Percentiles rank a stretch among this genome's conserved stretches.
These are phyloP conservation scores for Trichosporon inkin DNA, from an alignment of 1,284 basidiomycete genomes.

Conservation along the genomic window DNA sequence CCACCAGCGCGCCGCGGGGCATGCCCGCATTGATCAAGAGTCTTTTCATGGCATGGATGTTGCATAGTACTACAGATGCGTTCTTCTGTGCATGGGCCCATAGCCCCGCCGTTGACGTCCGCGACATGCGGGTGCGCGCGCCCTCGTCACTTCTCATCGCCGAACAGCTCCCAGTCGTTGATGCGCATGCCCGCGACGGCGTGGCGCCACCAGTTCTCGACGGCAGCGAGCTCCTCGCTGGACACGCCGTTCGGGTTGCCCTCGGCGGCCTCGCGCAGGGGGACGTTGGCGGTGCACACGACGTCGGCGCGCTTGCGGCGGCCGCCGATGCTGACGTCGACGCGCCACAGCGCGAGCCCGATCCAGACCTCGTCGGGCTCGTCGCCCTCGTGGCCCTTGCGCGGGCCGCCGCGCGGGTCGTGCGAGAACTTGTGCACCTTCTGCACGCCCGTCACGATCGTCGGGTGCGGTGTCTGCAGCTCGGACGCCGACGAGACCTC, in stretches of 20 bases:
- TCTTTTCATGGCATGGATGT: background rate
- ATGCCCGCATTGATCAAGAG: background rate
- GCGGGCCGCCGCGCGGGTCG: conserved; percentile 41
- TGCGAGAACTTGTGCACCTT: conserved; percentile 65
- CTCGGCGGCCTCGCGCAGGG: conserved; percentile 28
- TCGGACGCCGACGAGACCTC: conserved; percentile 8
- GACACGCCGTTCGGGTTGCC: conserved; percentile 19
- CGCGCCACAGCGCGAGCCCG: conserved; percentile 65
- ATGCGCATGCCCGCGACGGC: conserved; percentile 51
- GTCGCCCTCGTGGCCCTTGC: conserved; percentile 46
- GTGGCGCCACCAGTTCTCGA: conserved; percentile 35
- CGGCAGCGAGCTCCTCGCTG: conserved; percentile 33
- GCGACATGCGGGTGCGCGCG: too few species aligned
- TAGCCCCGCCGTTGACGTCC: too few species aligned
- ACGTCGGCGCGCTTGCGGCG: conserved; percentile 64
- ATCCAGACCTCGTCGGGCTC: conserved; percentile 66
- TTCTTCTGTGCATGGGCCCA: background rate
- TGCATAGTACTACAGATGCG: conserved; percentile 3
- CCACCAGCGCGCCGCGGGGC: background rate
- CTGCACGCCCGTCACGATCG: conserved; percentile 66
- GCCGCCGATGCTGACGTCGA: conserved; percentile 56
- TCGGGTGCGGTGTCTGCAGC: conserved; percentile 50
- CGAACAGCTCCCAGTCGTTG: conserved; percentile 68
- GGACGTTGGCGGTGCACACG: conserved; percentile 73
- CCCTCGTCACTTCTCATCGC: conserved; percentile 36